These are phyloP conservation scores for Aureobasidium melanogenum DNA, from an alignment of 2,329 filamentous ascomycete species.

Conservation along the genomic window DNA sequence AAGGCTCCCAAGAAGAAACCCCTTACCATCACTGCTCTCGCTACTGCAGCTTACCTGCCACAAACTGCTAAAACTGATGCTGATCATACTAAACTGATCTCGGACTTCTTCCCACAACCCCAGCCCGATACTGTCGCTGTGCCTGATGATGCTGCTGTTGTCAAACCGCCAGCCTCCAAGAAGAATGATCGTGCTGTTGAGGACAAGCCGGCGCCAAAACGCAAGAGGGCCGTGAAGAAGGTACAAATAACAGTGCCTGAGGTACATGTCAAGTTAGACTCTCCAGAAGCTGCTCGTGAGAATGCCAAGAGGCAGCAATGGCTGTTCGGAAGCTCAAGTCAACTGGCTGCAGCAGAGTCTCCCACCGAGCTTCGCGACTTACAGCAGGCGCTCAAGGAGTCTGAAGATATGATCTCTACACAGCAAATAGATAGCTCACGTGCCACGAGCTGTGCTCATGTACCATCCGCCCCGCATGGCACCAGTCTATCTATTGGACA, in stretches of 20 bases:
- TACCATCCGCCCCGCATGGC: conserved; percentile 20
- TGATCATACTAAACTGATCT: conserved; percentile 24
- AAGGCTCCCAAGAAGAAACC: conserved; percentile 59
- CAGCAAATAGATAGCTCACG: conserved; percentile 25
- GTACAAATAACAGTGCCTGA: conserved; percentile 15
- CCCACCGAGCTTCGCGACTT: conserved; percentile 56
- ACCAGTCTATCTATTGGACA: conserved; percentile 23
- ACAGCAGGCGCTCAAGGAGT: conserved; percentile 52
- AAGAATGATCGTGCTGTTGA: background rate
- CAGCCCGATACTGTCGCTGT: background rate
- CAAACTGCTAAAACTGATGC: conserved; percentile 19
- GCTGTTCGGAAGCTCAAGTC: conserved; percentile 79
- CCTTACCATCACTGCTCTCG: conserved; percentile 68
- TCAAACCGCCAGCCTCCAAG: conserved; percentile 19
- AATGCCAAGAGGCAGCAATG: conserved; percentile 64
- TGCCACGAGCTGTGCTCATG: conserved; percentile 7
- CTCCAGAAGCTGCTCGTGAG: conserved; percentile 42
- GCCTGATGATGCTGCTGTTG: conserved; percentile 18
- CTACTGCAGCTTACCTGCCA: conserved; percentile 59
- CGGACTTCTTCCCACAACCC: conserved; percentile 35
- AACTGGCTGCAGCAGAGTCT: conserved; percentile 65
- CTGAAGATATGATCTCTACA: conserved; percentile 34
- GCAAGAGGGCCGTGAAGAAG: conserved; percentile 28
- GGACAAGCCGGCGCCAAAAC: conserved; percentile 14
- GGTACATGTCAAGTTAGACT: conserved; percentile 13